Evolutionary conservation across 306 rosid species (phyloP).

Genomic region (Fragaria nilgerrensis): DNA sequence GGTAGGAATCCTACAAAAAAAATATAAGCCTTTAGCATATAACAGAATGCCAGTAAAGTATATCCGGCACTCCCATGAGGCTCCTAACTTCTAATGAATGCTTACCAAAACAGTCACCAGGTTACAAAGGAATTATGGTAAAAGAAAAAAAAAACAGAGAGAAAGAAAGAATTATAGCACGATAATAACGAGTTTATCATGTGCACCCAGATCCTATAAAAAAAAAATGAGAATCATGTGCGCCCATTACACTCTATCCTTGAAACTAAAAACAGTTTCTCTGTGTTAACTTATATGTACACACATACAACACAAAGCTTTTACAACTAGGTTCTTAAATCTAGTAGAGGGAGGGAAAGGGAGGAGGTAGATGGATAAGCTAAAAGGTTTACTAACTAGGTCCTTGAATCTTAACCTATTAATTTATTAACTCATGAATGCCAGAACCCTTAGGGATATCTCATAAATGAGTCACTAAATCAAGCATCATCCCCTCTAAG

Average conservation of each 20-base stretch:
- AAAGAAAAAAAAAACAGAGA: neutral
- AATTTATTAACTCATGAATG: too few relatives aligned
- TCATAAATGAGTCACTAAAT: too few relatives aligned
- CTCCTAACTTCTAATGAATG: neutral
- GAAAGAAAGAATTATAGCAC: neutral
- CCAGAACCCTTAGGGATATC: too few relatives aligned
- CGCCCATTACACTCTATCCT: neutral
- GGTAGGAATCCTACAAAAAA: slow-evolving; percentile 52
- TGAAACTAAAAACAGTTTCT: neutral
- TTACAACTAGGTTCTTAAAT: too few relatives aligned
- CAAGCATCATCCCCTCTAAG: too few relatives aligned
- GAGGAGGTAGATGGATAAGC: too few relatives aligned
- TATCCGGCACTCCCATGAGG: neutral
- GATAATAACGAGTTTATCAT: neutral
- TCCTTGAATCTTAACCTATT: too few relatives aligned
- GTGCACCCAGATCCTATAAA: neutral
- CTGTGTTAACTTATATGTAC: too few relatives aligned
- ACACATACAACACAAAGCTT: too few relatives aligned
- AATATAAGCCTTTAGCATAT: slow-evolving; percentile 12
- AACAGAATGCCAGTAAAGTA: neutral
- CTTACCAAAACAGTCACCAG: neutral
- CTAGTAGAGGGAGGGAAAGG: too few relatives aligned
- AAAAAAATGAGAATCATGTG: neutral
- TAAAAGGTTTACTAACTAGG: too few relatives aligned
- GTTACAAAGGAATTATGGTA: neutral